Evolutionary conservation across 345 rosid species (phyloP).

Genomic region (Sonneratia caseolaris): DNA sequence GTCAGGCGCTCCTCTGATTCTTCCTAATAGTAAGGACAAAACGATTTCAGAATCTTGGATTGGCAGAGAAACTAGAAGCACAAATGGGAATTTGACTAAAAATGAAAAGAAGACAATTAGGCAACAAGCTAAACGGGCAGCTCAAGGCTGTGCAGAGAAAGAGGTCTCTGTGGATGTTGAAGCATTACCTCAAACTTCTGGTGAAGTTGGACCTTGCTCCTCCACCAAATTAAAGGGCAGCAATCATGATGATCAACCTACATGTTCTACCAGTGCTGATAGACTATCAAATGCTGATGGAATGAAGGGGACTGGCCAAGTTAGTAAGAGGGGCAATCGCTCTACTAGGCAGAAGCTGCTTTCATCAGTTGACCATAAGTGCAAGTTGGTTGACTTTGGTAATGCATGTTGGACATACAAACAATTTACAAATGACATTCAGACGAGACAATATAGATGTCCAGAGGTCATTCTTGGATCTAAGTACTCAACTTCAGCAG

Average conservation of each 20-base stretch:
- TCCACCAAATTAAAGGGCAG: conserved; percentile 16
- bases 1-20: conserved; percentile 34
- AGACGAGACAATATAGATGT: conserved; percentile 68
- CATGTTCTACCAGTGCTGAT: conserved; percentile 21
- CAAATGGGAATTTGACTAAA: conserved; percentile 42
- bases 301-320: conserved; percentile 22
- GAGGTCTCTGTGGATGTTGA: conserved; percentile 26
- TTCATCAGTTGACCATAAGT: conserved; percentile 39
- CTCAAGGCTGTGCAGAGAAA: conserved; percentile 44
- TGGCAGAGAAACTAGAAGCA: conserved; percentile 14
- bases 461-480: conserved; percentile 73
- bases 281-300: conserved; percentile 33
- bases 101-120: conserved; percentile 56
- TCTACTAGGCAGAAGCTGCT: conserved; percentile 38
- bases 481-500: conserved; percentile 68
- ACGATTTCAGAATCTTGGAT: conserved; percentile 19
- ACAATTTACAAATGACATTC: conserved; percentile 68
- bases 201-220: conserved; percentile 19
- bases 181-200: conserved; percentile 28
- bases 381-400: conserved; percentile 73
- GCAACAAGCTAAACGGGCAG: conserved; percentile 48
- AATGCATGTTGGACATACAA: conserved; percentile 80
- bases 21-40: conserved; percentile 36
- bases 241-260: conserved; percentile 26
- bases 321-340: conserved; percentile 36